These are phyloP conservation scores for Caloboletus firmus DNA, from an alignment of 1,284 basidiomycete species.

Conservation along the genomic window DNA sequence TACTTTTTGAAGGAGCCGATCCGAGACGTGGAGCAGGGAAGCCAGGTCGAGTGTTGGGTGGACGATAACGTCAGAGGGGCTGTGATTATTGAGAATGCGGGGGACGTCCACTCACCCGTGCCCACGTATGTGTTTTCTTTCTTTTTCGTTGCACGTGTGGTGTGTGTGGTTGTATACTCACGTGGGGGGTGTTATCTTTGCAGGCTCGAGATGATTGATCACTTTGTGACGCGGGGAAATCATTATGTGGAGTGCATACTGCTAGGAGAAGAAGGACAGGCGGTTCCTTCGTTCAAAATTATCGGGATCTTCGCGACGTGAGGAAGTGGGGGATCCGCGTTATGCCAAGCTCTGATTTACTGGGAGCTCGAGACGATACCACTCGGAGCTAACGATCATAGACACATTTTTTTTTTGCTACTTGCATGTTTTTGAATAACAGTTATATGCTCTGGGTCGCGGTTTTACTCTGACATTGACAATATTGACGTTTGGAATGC, in stretches of 20 bases:
- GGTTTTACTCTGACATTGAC: too few species aligned
- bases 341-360: not conserved
- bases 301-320: conserved; percentile 81
- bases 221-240: conserved; percentile 69
- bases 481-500: too few species aligned
- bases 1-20: conserved; percentile 72
- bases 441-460: too few species aligned
- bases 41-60: conserved; percentile 81
- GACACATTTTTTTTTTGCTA: conserved; percentile 1
- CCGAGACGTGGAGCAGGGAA: conserved; percentile 53
- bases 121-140: conserved; percentile 51
- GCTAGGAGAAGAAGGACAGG: conserved; percentile 75
- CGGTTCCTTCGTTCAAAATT: conserved; percentile 78
- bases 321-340: too few species aligned
- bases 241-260: conserved; percentile 87
- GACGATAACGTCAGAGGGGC: conserved; percentile 73
- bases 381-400: not conserved
- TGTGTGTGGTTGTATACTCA: not conserved
- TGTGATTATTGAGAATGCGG: conserved; percentile 63
- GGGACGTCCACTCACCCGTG: conserved; percentile 46
- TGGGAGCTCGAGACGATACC: not conserved
- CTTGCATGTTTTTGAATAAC: too few species aligned
- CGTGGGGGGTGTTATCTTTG: not conserved
- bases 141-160: not conserved
- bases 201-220: conserved; percentile 79